These are phyloP conservation scores for Groenewaldozyma salmanticensis DNA, from an alignment of 805 yeast genomes.

Conservation along the genomic window DNA sequence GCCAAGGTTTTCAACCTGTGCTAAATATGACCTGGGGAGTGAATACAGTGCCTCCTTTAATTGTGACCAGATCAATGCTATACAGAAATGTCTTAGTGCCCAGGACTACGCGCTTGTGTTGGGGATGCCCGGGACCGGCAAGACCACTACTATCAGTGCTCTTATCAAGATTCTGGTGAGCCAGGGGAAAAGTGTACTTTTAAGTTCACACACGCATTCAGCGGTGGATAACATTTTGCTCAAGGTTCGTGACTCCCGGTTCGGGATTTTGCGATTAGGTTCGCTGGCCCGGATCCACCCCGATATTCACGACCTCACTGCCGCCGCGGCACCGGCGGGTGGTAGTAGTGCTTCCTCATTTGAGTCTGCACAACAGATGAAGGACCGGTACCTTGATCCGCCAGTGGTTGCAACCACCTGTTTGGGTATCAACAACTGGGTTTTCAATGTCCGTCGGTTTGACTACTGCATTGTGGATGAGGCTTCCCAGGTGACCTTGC, in stretches of 20 bases:
- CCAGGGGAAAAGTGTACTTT: conserved; percentile 55
- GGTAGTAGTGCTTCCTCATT: conserved; percentile 28
- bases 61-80: conserved; percentile 60
- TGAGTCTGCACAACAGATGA: conserved; percentile 36
- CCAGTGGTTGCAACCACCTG: conserved; percentile 85
- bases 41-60: conserved; percentile 37
- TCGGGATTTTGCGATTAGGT: conserved; percentile 62
- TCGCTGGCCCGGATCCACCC: conserved; percentile 47
- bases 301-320: conserved; percentile 39
- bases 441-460: conserved; percentile 51
- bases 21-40: conserved; percentile 4
- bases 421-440: conserved; percentile 58
- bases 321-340: conserved; percentile 23
- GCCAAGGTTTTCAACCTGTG: conserved; percentile 33
- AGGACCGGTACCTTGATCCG: conserved; percentile 41
- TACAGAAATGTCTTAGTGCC: conserved; percentile 52
- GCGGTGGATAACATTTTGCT: conserved; percentile 90
- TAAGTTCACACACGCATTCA: conserved; percentile 86
- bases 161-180: conserved; percentile 52
- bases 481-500: conserved; percentile 92
- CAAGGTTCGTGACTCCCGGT: conserved; percentile 45
- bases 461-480: conserved; percentile 95
- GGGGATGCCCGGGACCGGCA: conserved; percentile 99
- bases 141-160: conserved; percentile 80
- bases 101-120: conserved; percentile 70